phyloP scores from a whole-genome alignment of 2,329 filamentous ascomycete species.

The Fusarium hainanense region DNA sequence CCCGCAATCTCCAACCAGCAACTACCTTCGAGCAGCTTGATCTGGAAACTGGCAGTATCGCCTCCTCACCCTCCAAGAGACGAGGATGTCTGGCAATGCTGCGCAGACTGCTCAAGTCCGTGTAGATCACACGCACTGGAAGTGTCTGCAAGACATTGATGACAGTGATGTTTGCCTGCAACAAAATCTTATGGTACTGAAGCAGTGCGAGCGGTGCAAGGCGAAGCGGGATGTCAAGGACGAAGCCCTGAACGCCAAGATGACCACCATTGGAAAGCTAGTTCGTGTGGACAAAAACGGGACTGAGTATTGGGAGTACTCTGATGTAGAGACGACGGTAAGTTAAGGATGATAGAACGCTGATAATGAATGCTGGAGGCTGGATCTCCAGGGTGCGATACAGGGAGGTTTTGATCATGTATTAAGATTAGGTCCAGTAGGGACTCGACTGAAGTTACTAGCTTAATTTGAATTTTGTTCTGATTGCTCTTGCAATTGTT shows the following conservation, averaged over 20 bases:
- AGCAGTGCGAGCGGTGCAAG: neutral
- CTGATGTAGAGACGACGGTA: no score
- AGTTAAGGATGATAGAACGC: neutral
- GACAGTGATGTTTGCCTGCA: neutral
- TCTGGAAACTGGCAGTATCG: neutral
- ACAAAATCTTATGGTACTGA: neutral
- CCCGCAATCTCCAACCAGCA: neutral
- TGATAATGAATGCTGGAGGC: neutral
- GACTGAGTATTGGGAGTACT: conserved; percentile 12
- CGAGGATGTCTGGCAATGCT: neutral
- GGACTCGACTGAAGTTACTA: neutral
- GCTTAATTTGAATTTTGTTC: neutral
- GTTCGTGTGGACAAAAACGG: neutral
- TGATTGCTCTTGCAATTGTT: neutral
- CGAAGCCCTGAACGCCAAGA: neutral
- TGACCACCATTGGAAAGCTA: conserved; percentile 1
- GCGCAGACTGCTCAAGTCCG: neutral
- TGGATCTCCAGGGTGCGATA: neutral
- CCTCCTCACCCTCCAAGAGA: neutral
- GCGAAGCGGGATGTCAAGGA: conserved; percentile 2
- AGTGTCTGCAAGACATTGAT: neutral
- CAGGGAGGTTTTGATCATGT: neutral
- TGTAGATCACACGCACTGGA: conserved; percentile 1
- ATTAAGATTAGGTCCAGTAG: neutral
- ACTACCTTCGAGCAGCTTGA: neutral